A percentile compares a stretch with the other conserved stretches of the same genome.
Conservation (phyloP, 352 stramenopile species). For the Aphanomyces astaci region DNA sequence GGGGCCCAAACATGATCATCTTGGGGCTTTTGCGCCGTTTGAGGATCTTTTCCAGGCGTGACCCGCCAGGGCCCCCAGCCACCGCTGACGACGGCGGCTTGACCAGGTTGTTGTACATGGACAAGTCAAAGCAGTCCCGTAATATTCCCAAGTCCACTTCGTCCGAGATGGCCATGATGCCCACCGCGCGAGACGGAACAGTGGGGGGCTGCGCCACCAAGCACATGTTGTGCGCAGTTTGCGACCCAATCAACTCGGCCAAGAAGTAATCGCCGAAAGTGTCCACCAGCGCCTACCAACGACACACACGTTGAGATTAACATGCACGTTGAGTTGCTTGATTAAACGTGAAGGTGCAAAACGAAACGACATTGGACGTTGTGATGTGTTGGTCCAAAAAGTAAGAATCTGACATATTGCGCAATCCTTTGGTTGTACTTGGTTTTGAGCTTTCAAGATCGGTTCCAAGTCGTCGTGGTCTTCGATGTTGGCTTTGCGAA, state of each 20-base stretch:
- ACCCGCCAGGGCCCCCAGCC: neutral
- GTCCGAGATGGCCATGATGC: constrained; percentile 72
- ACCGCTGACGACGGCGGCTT: constrained; percentile 31
- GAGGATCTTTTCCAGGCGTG: constrained; percentile 19
- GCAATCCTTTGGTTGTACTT: constrained; percentile 26
- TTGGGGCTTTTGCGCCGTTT: constrained; percentile 30
- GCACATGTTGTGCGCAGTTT: constrained; percentile 80
- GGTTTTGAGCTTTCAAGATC: constrained; percentile 52
- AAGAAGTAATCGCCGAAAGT: constrained; percentile 90
- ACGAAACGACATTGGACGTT: too few species aligned
- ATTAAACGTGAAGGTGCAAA: too few species aligned
- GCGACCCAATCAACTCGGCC: constrained; percentile 84
- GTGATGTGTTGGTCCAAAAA: too few species aligned
- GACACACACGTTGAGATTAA: neutral
- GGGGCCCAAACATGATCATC: constrained; percentile 54
- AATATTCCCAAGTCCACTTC: constrained; percentile 76
- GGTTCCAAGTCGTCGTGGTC: constrained; percentile 75
- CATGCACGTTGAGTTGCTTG: too few species aligned
- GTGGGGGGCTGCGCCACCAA: constrained; percentile 50
- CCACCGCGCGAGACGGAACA: constrained; percentile 43
- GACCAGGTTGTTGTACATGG: constrained; percentile 66
- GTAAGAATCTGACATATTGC: too few species aligned
- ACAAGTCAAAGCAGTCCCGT: constrained; percentile 80
- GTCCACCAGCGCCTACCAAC: constrained; percentile 45
- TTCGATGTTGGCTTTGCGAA: constrained; percentile 64